phyloP scores from a whole-genome alignment of 192 early-diverging fungal genomes.

The Coemansia sp. region DNA sequence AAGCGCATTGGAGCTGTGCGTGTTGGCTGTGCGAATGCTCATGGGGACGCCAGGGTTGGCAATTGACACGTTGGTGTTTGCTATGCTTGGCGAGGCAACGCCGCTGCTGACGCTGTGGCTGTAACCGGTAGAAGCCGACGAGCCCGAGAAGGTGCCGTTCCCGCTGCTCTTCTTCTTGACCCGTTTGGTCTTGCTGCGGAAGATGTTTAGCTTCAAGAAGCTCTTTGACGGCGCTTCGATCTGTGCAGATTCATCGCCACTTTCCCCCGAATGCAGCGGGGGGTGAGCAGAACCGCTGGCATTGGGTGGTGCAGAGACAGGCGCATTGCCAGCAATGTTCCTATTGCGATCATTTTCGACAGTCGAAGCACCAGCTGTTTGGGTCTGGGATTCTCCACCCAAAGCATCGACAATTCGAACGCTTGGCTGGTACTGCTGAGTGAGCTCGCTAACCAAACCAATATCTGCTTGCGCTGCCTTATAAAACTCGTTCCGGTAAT shows the following conservation, averaged over 20 bases:
- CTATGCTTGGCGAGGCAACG: conserved; percentile 9
- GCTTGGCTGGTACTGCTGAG: conserved; percentile 15
- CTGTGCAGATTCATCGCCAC: conserved; percentile 2
- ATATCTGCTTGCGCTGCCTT: conserved; percentile 20
- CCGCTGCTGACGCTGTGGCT: conserved; percentile 27
- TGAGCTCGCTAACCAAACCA: conserved; percentile 6
- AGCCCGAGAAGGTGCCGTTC: conserved; percentile 12
- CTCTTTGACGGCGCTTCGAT: conserved; percentile 21
- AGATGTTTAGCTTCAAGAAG: conserved; percentile 32
- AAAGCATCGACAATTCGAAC: conserved; percentile 25
- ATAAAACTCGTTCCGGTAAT: conserved; percentile 43
- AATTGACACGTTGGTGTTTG: background rate
- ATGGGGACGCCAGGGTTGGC: background rate
- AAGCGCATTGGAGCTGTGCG: conserved; percentile 12
- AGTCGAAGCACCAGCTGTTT: background rate
- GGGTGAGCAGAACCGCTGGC: background rate
- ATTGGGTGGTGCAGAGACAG: background rate
- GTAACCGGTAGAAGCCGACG: conserved; percentile 11
- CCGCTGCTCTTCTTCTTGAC: conserved; percentile 25
- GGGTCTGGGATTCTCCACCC: background rate
- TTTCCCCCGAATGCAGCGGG: background rate
- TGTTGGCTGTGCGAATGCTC: conserved; percentile 22
- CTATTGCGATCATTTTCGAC: background rate
- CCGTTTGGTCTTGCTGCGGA: conserved; percentile 36
- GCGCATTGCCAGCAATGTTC: background rate